Percentiles rank a stretch among this genome's conserved stretches.
These are phyloP conservation scores for Phytophthora cryptogea DNA, from an alignment of 352 stramenopile genomes.

Conservation along the genomic window DNA sequence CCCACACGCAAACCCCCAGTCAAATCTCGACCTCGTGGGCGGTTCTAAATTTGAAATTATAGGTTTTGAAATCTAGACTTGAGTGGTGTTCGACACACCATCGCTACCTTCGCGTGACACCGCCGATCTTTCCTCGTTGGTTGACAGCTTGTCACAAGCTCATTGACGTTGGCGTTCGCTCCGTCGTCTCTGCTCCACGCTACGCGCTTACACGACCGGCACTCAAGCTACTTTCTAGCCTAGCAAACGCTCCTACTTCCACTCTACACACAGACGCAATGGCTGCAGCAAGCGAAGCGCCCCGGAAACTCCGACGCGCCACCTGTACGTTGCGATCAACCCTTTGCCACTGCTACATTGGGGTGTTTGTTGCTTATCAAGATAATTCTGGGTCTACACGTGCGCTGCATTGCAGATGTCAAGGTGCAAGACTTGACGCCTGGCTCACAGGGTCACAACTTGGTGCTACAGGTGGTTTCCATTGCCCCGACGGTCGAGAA, in stretches of 20 bases:
- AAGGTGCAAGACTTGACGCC: slow-evolving; percentile 80
- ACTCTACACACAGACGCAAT: slow-evolving; percentile 17
- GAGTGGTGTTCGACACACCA: not conserved
- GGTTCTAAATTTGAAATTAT: too few relatives aligned
- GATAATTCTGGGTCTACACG: not conserved
- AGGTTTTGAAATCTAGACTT: too few relatives aligned
- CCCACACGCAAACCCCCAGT: too few relatives aligned
- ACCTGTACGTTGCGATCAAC: slow-evolving; percentile 36
- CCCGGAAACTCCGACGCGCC: slow-evolving; percentile 47
- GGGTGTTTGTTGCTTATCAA: not conserved
- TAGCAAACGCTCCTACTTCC: not conserved
- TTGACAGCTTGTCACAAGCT: slow-evolving; percentile 31
- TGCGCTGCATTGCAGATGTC: slow-evolving; percentile 51
- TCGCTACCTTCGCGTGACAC: not conserved
- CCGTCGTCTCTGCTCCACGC: not conserved
- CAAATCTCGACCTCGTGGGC: too few relatives aligned
- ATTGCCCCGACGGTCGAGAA: slow-evolving; percentile 65
- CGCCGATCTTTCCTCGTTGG: slow-evolving; percentile 38
- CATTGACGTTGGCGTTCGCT: slow-evolving; percentile 26
- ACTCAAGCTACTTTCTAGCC: slow-evolving; percentile 9
- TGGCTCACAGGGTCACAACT: slow-evolving; percentile 78
- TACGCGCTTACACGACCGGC: not conserved
- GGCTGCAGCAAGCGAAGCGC: slow-evolving; percentile 25
- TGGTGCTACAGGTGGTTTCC: slow-evolving; percentile 77
- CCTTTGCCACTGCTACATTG: not conserved